Conservation (phyloP, 768 basidiomycete species). For the Xerocomellus dryophilus region DNA sequence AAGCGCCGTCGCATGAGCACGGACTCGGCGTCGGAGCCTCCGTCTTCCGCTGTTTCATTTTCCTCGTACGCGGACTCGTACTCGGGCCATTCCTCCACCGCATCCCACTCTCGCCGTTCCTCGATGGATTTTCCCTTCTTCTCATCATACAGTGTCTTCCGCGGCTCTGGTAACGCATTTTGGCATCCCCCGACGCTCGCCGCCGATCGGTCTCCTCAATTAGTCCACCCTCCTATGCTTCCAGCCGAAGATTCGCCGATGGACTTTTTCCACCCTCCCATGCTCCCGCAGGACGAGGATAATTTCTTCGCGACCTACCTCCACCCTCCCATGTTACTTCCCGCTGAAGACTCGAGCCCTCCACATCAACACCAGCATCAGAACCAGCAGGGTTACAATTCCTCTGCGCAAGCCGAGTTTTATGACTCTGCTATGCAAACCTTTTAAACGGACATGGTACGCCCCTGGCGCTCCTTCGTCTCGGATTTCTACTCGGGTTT, state of each 20-base stretch:
- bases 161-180: conserved; percentile 55
- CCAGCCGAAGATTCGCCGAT: conserved; percentile 61
- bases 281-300: conserved; percentile 65
- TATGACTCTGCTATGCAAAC: conserved; percentile 39
- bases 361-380: conserved; percentile 27
- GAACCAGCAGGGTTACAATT: conserved; percentile 14
- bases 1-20: conserved; percentile 77
- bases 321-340: conserved; percentile 55
- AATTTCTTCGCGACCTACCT: conserved; percentile 52
- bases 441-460: conserved; percentile 19
- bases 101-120: conserved; percentile 56
- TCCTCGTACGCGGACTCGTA: conserved; percentile 61
- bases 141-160: conserved; percentile 49
- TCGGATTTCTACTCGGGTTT: conserved; percentile 8
- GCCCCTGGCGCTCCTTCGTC: neutral
- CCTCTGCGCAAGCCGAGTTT: conserved; percentile 26
- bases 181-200: conserved; percentile 80
- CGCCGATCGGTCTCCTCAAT: conserved; percentile 52
- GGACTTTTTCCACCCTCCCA: conserved; percentile 68
- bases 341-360: conserved; percentile 33
- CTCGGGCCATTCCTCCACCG: conserved; percentile 53
- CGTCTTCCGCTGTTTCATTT: conserved; percentile 62
- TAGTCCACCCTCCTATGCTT: conserved; percentile 71
- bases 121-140: conserved; percentile 69
- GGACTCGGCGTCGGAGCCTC: conserved; percentile 47